Base-by-base conservation (phyloP, 805 yeast species). In the Zygoascus flipseniorum region DNA sequence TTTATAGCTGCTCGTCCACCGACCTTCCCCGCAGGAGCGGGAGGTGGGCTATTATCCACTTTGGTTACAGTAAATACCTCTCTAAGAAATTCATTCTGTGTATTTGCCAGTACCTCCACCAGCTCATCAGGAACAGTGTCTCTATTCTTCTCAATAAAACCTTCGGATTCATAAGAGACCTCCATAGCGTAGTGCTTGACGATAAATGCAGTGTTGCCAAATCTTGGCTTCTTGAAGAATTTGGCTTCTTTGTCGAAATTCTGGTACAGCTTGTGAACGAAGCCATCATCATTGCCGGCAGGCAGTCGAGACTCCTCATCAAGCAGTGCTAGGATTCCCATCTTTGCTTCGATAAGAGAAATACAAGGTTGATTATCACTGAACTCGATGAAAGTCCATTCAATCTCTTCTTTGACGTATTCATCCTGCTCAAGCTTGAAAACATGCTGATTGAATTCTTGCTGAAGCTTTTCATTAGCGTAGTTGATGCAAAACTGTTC, bases 51-150 rank as follows among this genome's bases (percentile, higher is more conserved):
- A 56, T 75, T 77, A 50, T 83, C 54, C 19, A 46, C 92, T 54
- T 85, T 74, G 43, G 83, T 82, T 2, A 50, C 52, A 23, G 78
- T 75, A 53, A 92, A 71, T 35, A 92, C 80, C 20, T 79, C 80
- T 52, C 71, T 69, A 62, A 92, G 71, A 64, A 92, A 77, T 19
- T 74, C 78, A 67, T 86, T 89, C 16, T 78, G 74, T 0, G 96
- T 72, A 14, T 78, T 78, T 62, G 80, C 82, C 71, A 92, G 77
- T 9, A 88, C 89, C 57, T 89, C 97, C 57, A 92, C 72, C 64
- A 89, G 95, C 26, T 96, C 97, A 64, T 92, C 99, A 18, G 96
- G 90, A 50, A 92, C 97, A 8, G 98, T 89, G 69, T 92, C 99
- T 74, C 98, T 82, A 67, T 92, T 92, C 75, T 92, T 92, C 72